Base-by-base conservation (phyloP, 495 filamentous ascomycete species). In the Neurospora sp. region DNA sequence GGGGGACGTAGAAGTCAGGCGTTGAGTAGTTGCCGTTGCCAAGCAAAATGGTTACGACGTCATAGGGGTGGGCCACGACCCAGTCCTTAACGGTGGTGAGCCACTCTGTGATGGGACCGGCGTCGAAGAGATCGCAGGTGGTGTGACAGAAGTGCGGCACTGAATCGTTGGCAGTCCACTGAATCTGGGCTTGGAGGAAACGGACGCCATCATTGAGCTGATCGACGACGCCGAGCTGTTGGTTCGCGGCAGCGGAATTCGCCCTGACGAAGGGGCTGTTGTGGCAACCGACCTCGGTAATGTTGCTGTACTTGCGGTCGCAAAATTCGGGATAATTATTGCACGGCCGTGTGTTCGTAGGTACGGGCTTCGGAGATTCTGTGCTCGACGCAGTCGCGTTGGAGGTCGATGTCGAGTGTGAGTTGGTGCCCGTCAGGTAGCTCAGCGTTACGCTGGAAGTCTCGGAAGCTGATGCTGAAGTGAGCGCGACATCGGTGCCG, bases 291-390 rank as follows among this genome's bases (percentile, higher is more conserved):
- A 98, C 89, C 78, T 93, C 85, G 71, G 94, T 96, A 79, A 98
- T 92, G 80, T 97, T 96, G 83, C 92, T 92, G 79, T 95, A 98
- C 72, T 89, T 89, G 69, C 94, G 87, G 9, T 78, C 80, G 82
- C 95, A 98, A 77, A 97, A 90, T 78, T 96, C 93, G n/a, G 89
- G 82, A 76, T 95, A 92, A 79, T 88, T 87, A 81, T 98, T 98
- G 86, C 95, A 98, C 4, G 93, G 90, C 72, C 87, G 89, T 1
- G 90, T 92, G 77, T 93, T 93, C 2, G 87, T 87, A 0, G 87
- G 82, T 21, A 81, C 77, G 0, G 88, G 82, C 9, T 4, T 86
- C 69, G 0, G 85, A 79, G 7, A 84, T 76, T 15, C 81, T 81
- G 13, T 83, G 77, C 39, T 82, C 72, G 79, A 74, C 21, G 77